Base-by-base conservation (phyloP, 257 asterid species). In the Nicotiana paniculata region DNA sequence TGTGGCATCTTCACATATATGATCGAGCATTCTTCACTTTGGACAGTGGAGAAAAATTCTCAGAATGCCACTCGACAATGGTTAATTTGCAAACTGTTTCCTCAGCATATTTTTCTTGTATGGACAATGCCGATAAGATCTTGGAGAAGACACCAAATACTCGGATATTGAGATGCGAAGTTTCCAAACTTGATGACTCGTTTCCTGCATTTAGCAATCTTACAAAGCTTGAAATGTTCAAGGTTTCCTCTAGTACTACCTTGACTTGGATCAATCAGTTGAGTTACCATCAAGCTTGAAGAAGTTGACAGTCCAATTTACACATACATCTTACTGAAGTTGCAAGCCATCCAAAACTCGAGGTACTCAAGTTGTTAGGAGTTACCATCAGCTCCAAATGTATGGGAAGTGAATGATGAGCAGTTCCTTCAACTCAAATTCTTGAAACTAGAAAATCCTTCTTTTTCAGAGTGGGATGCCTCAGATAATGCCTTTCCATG, bases 1-100 rank as follows among this genome's bases (percentile, higher is more conserved):
- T 83, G 33, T 17, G 83, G n/a, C 81, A 78, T 78, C 32, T 83
- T 0, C 77, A 69, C 32, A 39, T 83, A 9, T 57, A 69, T 1
- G 16, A 70, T 4, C 13, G 16, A 30, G 70, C 9, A 35, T 39
- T 3, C 0, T 39, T 77, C 55, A 57, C 17, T 48, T 28, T 72
- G 0, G 7, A 5, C 0, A 12, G 18, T 58, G 80, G 1, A 24
- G 0, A 12, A 3, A 1, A 17, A 35, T 17, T 17, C 30, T 28
- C 80, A 10, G 3, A 4, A 15, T 1, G 15, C 4, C 33, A 2
- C 10, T 6, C 46, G 4, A 32, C 11, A 43, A 35, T 61, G 16
- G 3, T 17, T 0, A 18, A 57, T 4, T 8, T 72, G 63, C 57
- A 18, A 1, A 6, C 81, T 39, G 3, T 79, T 70, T 72, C 86